Evolutionary conservation across 2,329 filamentous ascomycete species (phyloP).

Genomic region (Colletotrichum cereale): DNA sequence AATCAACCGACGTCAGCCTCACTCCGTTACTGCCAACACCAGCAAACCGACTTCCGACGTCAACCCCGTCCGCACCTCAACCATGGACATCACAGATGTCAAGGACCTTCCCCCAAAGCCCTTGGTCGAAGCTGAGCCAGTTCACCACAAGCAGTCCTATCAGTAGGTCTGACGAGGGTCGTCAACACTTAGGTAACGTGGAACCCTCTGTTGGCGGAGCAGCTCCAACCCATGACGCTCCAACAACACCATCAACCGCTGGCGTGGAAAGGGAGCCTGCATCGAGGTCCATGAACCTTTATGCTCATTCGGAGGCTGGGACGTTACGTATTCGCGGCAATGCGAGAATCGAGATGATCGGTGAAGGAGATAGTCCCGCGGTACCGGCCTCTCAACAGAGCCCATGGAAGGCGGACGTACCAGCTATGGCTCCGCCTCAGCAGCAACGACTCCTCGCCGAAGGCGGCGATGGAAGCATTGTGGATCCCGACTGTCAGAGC

Average conservation of each 20-base stretch:
- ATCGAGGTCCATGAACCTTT: neutral
- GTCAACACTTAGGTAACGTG: neutral
- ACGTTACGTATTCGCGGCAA: neutral
- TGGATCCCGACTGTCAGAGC: conserved; percentile 26
- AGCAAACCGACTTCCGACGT: neutral
- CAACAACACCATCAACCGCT: neutral
- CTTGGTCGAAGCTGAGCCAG: conserved; percentile 28
- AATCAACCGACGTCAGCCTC: neutral
- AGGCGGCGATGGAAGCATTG: neutral
- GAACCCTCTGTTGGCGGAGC: neutral
- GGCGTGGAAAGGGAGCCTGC: neutral
- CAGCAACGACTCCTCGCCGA: neutral
- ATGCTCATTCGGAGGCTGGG: neutral
- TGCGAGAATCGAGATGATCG: neutral
- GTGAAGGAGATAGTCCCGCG: neutral
- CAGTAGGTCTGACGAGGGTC: neutral
- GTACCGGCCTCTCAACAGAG: conserved; percentile 32
- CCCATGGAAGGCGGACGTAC: conserved; percentile 30
- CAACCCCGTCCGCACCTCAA: neutral
- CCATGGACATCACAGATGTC: neutral
- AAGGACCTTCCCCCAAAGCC: conserved; percentile 8
- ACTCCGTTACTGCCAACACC: neutral
- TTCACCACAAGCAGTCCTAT: neutral
- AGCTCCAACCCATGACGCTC: neutral
- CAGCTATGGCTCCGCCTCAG: neutral